Base-by-base conservation (phyloP, 2,329 filamentous ascomycete genomes). In the Emergomyces orientalis region DNA sequence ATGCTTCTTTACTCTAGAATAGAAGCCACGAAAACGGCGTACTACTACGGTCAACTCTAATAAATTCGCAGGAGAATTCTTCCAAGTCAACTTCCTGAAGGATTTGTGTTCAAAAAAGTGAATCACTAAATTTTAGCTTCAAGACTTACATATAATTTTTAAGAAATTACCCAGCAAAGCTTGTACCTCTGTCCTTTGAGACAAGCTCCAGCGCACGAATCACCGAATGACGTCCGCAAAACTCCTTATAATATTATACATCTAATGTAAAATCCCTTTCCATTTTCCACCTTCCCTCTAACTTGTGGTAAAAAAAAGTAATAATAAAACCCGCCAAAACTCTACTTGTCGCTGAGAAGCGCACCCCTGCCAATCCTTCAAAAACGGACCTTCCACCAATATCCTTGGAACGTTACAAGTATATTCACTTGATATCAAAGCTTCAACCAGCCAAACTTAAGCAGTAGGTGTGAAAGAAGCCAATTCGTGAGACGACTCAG, bases 401-500 rank as follows among this genome's bases (percentile, higher is more conserved):
- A 30, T 54, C 1, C 8, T 54, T 9, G 8, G 2, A 30, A 52
- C 4, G 14, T 25, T 8, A 4, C 17, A 52, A 32, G 30, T 32
- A 52, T 32, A 6, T 52, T 4, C 27, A 13, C 25, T 5, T 45
- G 41, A 13, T 32, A 52, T 19, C 27, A n/a, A 32, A 52, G 13
- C 13, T 39, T 55, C 32, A 22, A 55, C 27, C 17, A n/a, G 14
- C 32, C 52, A 32, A 45, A 9, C 7, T 41, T 41, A 30, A 58
- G 52, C 13, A 39, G 0, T 27, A 43, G 22, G 2, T 6, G 56
- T 62, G 60, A 78, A 77, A 0, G 70, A 69, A 27, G 71, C 72
- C 65, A 79, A 64, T 3, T 72, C 76, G 64, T 72, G 65, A 11
- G 70, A 65, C 8, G 76, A 79, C 69, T 87, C 81, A 0, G 92